Percentiles rank a stretch among this genome's conserved stretches.
Evolutionary conservation across 1,139 yeast genomes (phyloP).

Genomic region (Chernovozyma sophiae-reginae): DNA sequence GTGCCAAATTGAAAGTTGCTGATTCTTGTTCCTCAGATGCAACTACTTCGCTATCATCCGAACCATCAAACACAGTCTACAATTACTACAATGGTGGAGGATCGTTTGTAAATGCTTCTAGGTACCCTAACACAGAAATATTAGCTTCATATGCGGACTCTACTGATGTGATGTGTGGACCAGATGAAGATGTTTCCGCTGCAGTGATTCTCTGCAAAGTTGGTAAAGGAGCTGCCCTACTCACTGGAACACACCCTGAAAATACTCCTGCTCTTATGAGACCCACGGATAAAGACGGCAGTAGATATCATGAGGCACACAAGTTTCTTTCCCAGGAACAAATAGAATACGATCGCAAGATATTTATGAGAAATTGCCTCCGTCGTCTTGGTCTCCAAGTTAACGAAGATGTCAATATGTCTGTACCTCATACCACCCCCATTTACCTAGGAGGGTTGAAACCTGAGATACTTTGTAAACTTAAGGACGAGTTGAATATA

Average conservation of each 20-base stretch:
- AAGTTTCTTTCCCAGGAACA: slow-evolving; percentile 27
- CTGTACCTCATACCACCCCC: slow-evolving; percentile 72
- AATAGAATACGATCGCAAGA: slow-evolving; percentile 45
- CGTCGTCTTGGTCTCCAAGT: slow-evolving; percentile 64
- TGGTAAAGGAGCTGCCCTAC: slow-evolving; percentile 72
- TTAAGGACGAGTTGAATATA: slow-evolving; percentile 41
- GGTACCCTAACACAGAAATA: slow-evolving; percentile 56
- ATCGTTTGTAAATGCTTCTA: slow-evolving; percentile 70
- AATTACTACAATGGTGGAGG: slow-evolving; percentile 87
- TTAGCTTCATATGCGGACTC: slow-evolving; percentile 61
- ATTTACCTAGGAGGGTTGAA: slow-evolving; percentile 39
- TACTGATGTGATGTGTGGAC: slow-evolving; percentile 35
- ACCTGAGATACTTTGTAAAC: slow-evolving; percentile 22
- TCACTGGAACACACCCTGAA: slow-evolving; percentile 93
- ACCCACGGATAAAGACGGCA: slow-evolving; percentile 15
- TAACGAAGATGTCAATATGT: slow-evolving; percentile 41
- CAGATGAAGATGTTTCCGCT: slow-evolving; percentile 48
- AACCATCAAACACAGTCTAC: slow-evolving; percentile 15
- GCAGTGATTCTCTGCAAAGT: slow-evolving; percentile 64
- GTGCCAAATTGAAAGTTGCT: slow-evolving; percentile 42
- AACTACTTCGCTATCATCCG: slow-evolving; percentile 23
- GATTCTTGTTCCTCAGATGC: slow-evolving; percentile 17
- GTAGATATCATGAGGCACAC: slow-evolving; percentile 32
- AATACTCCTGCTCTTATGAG: slow-evolving; percentile 56
- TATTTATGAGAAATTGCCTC: slow-evolving; percentile 55